Conservation (phyloP, 1,284 basidiomycete species). For the Cronartium ribicola region DNA sequence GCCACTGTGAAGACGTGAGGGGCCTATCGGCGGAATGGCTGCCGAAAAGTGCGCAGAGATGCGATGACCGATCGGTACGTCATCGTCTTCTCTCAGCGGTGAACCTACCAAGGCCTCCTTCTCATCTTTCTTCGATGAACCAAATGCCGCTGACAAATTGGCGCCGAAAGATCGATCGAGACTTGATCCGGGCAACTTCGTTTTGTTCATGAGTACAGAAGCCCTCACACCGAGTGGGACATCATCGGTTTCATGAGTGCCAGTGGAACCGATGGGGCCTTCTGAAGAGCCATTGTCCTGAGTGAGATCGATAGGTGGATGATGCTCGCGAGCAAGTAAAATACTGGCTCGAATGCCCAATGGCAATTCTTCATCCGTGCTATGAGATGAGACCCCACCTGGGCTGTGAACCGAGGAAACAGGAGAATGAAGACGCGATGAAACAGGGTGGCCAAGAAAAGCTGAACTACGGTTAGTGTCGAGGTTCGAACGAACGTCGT, state of each 20-base stretch:
- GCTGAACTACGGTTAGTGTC: not conserved
- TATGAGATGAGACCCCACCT: conserved; percentile 13
- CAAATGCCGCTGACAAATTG: not conserved
- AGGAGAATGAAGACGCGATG: conserved; percentile 10
- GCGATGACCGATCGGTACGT: conserved; percentile 31
- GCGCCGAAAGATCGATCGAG: not conserved
- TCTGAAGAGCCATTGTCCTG: conserved; percentile 22
- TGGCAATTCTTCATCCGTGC: conserved; percentile 39
- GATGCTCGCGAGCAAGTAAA: conserved; percentile 25
- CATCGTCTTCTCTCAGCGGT: conserved; percentile 15
- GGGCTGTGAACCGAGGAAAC: conserved; percentile 1
- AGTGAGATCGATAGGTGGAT: conserved; percentile 37
- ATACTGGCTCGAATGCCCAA: conserved; percentile 34
- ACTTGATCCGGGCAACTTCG: not conserved
- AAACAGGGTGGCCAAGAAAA: not conserved
- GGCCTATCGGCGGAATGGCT: not conserved
- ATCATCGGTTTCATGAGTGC: conserved; percentile 31
- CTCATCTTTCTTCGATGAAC: not conserved
- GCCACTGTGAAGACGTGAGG: not conserved
- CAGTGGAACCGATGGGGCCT: conserved; percentile 19
- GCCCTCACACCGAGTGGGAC: conserved; percentile 31
- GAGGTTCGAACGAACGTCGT: not conserved
- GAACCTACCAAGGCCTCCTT: not conserved
- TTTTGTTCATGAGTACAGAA: conserved; percentile 12
- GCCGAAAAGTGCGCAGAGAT: conserved; percentile 11